These are phyloP conservation scores for Sugiyamaella xylanicola DNA, from an alignment of 1,139 yeast genomes.

Conservation along the genomic window DNA sequence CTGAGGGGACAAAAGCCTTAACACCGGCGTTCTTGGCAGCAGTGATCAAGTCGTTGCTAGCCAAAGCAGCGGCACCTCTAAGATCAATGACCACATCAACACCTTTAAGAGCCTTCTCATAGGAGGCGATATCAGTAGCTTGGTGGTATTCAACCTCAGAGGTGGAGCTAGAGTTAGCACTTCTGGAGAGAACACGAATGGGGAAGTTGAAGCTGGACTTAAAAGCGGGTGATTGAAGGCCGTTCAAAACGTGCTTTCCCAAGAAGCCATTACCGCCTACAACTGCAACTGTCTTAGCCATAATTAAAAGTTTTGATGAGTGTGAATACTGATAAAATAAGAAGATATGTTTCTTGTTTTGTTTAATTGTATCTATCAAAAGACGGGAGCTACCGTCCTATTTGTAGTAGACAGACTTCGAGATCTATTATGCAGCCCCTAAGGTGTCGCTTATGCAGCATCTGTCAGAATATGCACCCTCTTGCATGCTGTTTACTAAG, in stretches of 20 bases:
- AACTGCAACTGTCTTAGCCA: constrained; percentile 47
- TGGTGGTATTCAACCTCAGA: constrained; percentile 32
- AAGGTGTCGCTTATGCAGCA: not conserved
- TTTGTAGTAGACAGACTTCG: not conserved
- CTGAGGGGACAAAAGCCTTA: constrained; percentile 62
- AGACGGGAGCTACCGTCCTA: too few species aligned
- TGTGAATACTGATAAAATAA: too few species aligned
- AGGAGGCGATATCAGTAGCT: constrained; percentile 38
- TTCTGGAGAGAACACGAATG: constrained; percentile 47
- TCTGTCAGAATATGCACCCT: not conserved
- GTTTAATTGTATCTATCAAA: too few species aligned
- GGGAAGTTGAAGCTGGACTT: constrained; percentile 51
- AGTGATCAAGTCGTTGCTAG: constrained; percentile 33
- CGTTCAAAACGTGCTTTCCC: constrained; percentile 52
- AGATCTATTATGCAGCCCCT: not conserved
- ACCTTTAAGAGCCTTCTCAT: constrained; percentile 48
- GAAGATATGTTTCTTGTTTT: not conserved
- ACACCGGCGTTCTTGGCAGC: constrained; percentile 50
- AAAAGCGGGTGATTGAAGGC: constrained; percentile 50
- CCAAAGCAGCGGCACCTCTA: constrained; percentile 31
- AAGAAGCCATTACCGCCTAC: constrained; percentile 57
- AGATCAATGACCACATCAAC: constrained; percentile 56
- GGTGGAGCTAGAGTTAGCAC: constrained; percentile 41
- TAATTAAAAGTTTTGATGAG: not conserved
- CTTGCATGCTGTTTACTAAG: not conserved